Evolutionary conservation across 805 yeast species (phyloP), one percentile per base, ranked within the genome.

Genomic region (Saccharomycopsis babjevae): DNA sequence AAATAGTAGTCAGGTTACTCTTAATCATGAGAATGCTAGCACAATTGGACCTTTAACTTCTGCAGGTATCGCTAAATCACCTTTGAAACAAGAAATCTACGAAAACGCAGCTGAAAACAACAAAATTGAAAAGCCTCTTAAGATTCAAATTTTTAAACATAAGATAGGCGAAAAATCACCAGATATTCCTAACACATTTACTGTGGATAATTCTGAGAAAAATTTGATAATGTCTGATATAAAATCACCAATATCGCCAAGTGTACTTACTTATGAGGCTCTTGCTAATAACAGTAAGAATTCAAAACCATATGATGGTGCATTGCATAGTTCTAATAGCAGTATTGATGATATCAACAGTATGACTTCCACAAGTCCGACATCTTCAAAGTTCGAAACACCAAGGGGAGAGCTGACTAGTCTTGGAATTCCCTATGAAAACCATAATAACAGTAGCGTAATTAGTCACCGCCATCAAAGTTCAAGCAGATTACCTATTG

Each of bases 1-100:
- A 28, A 62, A 60, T 36, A 57, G 30, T 28, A 59, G 62, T 54
- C 62, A 62, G 52, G 38, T 62, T 32, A 62, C 64, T 28, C 28
- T 62, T 18, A 62, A 60, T 50, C 57, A 57, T 50, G 64, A 59
- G 32, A 46, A 46, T 22, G 5, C 28, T 25, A 25, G 28, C 15
- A 25, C 32, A 13, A 25, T 22, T 10, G 5, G 13, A 11, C 6
- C 52, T 22, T 13, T n/a, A 10, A 22, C 7, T 46, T 10, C 16
- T 22, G 5, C 28, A 3, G 1, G 10, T 46, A 25, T 25, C 6
- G 22, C 52, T 8, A 46, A 46, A 7, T 46, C 52, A 11, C 52
- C 52, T 46, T 13, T 46, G 15, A 46, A 46, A 22, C 13, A 25
- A 22, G 52, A 18, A 3, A 22, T 15, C 16, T 16, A 15, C 2